Conservation (phyloP, 192 early-diverging fungal genomes). For the Rhizophagus clarus region DNA sequence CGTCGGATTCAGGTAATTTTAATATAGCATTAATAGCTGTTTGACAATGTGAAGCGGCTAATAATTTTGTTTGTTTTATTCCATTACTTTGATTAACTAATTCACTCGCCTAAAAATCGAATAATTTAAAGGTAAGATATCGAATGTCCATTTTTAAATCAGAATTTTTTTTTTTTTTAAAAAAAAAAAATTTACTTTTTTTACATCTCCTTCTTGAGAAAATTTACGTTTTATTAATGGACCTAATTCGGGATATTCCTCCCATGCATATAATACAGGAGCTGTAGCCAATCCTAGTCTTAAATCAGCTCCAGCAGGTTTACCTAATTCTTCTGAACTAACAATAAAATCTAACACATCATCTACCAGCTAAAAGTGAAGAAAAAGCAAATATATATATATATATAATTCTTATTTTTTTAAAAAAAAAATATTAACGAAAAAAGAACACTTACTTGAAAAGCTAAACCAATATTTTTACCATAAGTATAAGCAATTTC, state of each 20-base stretch:
- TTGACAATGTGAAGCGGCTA: slow-evolving; percentile 77
- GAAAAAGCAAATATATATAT: slow-evolving; percentile 8
- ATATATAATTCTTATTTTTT: too few relatives aligned
- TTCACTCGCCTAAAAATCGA: slow-evolving; percentile 61
- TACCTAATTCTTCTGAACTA: slow-evolving; percentile 76
- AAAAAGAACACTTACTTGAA: slow-evolving; percentile 67
- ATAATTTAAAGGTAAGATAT: not conserved
- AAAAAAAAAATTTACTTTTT: slow-evolving; percentile 49
- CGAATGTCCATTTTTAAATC: too few relatives aligned
- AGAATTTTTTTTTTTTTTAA: slow-evolving; percentile 24
- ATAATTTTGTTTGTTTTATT: slow-evolving; percentile 69
- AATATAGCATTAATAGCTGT: slow-evolving; percentile 70
- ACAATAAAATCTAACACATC: slow-evolving; percentile 92
- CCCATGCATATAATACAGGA: slow-evolving; percentile 91
- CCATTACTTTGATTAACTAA: slow-evolving; percentile 82
- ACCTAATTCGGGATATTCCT: slow-evolving; percentile 82
- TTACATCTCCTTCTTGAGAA: slow-evolving; percentile 71
- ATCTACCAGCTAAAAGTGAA: slow-evolving; percentile 69
- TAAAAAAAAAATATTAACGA: too few relatives aligned
- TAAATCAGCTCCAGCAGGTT: slow-evolving; percentile 89
- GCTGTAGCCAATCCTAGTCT: slow-evolving; percentile 91
- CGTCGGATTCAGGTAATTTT: slow-evolving; percentile 71
- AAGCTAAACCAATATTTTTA: slow-evolving; percentile 87
- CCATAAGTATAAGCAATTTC: slow-evolving; percentile 89
- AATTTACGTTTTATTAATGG: slow-evolving; percentile 89